Conservation (phyloP, 2,329 filamentous ascomycete species). For the Diaporthe citriasiana region DNA sequence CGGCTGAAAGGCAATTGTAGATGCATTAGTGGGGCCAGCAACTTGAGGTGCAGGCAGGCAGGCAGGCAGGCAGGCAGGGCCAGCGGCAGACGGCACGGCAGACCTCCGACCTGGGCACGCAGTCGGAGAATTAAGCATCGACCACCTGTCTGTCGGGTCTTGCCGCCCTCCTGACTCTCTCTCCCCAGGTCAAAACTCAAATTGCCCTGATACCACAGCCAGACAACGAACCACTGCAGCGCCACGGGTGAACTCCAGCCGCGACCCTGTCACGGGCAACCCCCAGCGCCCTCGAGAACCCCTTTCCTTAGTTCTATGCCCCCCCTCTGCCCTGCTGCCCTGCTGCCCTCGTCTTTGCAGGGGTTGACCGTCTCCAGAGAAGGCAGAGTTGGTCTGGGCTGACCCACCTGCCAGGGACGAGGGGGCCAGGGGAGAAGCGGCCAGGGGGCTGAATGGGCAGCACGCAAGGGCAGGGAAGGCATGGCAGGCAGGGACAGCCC, state of each 20-base stretch:
- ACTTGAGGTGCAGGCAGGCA: background rate
- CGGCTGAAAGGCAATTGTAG: background rate
- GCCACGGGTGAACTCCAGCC: conserved; percentile 20
- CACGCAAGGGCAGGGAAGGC: conserved; percentile 22
- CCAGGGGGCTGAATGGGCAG: conserved; percentile 25
- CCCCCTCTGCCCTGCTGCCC: background rate
- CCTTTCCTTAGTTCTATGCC: background rate
- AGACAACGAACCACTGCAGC: conserved; percentile 29
- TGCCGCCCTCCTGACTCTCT: conserved; percentile 23
- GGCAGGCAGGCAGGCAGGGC: conserved; percentile 3
- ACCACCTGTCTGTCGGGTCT: conserved; percentile 35
- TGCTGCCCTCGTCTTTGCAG: background rate
- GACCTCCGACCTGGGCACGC: conserved; percentile 28
- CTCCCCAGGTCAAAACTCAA: conserved; percentile 22
- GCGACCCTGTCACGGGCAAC: conserved; percentile 12
- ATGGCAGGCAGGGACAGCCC: background rate
- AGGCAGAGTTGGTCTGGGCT: conserved; percentile 13
- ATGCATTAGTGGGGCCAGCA: background rate
- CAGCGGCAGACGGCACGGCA: conserved; percentile 30
- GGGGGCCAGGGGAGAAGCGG: background rate
- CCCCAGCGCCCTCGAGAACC: conserved; percentile 14
- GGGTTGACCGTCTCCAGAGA: conserved; percentile 20
- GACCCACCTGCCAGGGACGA: conserved; percentile 31
- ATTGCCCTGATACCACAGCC: conserved; percentile 26
- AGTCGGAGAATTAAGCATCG: conserved; percentile 36